Evolutionary conservation across 192 early-diverging fungal genomes (phyloP).

Genomic region (Chytriomyces hyalinus): DNA sequence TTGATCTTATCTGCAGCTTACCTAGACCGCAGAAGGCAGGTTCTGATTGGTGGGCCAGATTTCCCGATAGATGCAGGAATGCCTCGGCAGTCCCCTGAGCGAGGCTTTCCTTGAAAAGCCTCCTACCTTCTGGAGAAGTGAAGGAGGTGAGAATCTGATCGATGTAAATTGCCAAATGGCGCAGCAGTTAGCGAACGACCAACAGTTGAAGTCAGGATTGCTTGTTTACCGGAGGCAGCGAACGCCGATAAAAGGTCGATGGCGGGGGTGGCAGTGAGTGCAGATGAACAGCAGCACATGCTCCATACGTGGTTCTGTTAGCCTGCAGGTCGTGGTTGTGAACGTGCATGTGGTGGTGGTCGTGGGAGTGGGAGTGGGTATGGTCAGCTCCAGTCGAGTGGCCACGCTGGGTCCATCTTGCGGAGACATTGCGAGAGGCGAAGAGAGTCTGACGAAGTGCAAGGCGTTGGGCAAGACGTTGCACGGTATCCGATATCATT

Average conservation of each 20-base stretch:
- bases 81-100: conserved; percentile 79
- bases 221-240: conserved; percentile 34
- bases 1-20: not conserved
- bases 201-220: too few relatives aligned
- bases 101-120: conserved; percentile 80
- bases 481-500: too few relatives aligned
- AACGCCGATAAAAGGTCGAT: conserved; percentile 49
- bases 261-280: conserved; percentile 24
- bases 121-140: conserved; percentile 76
- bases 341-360: conserved; percentile 17
- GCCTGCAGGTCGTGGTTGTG: not conserved
- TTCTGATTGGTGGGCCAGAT: conserved; percentile 91
- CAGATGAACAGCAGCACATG: conserved; percentile 23
- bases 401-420: too few relatives aligned
- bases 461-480: too few relatives aligned
- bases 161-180: not conserved
- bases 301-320: not conserved
- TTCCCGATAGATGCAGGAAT: conserved; percentile 84
- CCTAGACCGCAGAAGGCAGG: conserved; percentile 88
- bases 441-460: too few relatives aligned
- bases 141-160: conserved; percentile 69
- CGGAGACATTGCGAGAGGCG: too few relatives aligned
- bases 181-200: not conserved
- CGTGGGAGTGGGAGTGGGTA: conserved; percentile 17
- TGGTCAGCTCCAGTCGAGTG: too few relatives aligned